Evolutionary conservation across 2,329 filamentous ascomycete species (phyloP).

Genomic region (Phyllosticta citribraziliensis): DNA sequence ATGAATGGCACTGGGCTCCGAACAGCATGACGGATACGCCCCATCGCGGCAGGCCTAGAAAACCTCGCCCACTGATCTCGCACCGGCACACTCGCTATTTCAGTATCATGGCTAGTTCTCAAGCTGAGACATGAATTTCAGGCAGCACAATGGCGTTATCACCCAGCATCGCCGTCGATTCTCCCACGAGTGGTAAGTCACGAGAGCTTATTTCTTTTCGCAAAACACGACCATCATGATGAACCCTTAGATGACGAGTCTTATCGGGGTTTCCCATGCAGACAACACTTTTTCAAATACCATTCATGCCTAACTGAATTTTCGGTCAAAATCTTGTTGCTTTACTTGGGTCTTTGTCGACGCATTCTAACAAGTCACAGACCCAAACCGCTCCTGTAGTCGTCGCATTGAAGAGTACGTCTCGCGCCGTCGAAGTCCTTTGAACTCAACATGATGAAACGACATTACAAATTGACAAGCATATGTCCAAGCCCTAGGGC

Average conservation of each 20-base stretch:
- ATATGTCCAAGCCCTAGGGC: constrained; percentile 77
- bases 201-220: constrained; percentile 15
- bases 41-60: constrained; percentile 97
- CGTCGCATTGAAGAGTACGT: constrained; percentile 12
- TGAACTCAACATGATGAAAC: constrained; percentile 61
- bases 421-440: constrained; percentile 9
- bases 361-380: constrained; percentile 3
- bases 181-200: constrained; percentile 9
- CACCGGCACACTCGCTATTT: neutral
- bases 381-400: constrained; percentile 5
- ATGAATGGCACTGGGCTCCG: constrained; percentile 99
- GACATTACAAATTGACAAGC: constrained; percentile 80
- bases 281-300: constrained; percentile 55
- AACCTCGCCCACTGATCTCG: constrained; percentile 92
- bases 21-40: constrained; percentile 74
- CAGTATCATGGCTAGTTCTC: neutral
- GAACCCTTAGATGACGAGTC: constrained; percentile 66
- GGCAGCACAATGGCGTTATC: neutral
- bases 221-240: constrained; percentile 29
- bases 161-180: neutral
- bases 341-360: constrained; percentile 1
- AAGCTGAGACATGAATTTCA: neutral
- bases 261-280: constrained; percentile 64
- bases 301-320: constrained; percentile 59
- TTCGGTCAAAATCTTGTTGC: neutral